Evolutionary conservation across 1,284 basidiomycete genomes (phyloP).

Genomic region (Violaceomyces palustris): DNA sequence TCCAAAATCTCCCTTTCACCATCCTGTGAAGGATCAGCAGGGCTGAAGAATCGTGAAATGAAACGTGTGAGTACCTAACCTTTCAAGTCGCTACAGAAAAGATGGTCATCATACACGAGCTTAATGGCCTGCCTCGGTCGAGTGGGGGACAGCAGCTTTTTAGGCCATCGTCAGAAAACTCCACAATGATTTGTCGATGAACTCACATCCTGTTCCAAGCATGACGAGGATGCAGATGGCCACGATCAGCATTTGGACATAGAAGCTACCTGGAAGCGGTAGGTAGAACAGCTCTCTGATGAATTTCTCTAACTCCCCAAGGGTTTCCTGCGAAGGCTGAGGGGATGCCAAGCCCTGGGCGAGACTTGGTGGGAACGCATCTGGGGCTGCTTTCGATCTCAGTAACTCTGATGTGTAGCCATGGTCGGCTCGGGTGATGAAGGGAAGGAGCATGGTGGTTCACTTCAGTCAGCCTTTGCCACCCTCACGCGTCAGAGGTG

Average conservation of each 20-base stretch:
- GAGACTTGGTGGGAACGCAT: constrained; percentile 11
- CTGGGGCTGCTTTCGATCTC: constrained; percentile 5
- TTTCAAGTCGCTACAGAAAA: too few relatives aligned
- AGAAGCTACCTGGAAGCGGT: constrained; percentile 1
- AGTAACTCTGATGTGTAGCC: too few relatives aligned
- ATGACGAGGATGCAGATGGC: constrained; percentile 17
- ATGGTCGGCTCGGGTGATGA: too few relatives aligned
- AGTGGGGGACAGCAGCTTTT: background rate
- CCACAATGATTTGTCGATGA: too few relatives aligned
- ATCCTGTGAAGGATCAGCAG: constrained; percentile 7
- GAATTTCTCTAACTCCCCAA: constrained; percentile 15
- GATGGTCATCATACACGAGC: too few relatives aligned
- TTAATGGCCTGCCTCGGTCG: too few relatives aligned
- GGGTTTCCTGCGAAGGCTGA: constrained; percentile 5
- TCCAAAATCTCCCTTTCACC: constrained; percentile 8
- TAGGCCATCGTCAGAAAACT: background rate
- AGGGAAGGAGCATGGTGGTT: too few relatives aligned
- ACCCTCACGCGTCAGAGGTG: too few relatives aligned
- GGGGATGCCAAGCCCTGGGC: constrained; percentile 6
- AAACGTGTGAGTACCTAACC: background rate
- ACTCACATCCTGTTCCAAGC: constrained; percentile 3
- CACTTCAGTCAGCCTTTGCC: too few relatives aligned
- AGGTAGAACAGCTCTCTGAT: constrained; percentile 17
- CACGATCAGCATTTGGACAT: constrained; percentile 3
- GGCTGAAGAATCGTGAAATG: constrained; percentile 4